Evolutionary conservation across 208 protist genomes (phyloP).

Genomic region (Wallacemonas rigidus): DNA sequence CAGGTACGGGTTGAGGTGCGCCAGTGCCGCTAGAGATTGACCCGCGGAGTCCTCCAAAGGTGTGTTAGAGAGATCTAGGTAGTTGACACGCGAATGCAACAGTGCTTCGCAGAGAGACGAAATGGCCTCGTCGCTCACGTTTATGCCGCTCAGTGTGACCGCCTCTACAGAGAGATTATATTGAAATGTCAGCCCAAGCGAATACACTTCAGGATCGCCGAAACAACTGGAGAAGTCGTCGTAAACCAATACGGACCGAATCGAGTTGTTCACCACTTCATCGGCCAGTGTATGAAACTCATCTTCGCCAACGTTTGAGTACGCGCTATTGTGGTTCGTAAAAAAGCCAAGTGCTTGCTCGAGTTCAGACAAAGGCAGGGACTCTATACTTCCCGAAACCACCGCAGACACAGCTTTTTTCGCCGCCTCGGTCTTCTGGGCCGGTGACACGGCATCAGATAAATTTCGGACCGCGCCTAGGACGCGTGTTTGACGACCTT

Average conservation of each 20-base stretch:
- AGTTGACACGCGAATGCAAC: constrained; percentile 74
- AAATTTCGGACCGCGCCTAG: constrained; percentile 71
- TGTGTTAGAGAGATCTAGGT: constrained; percentile 85
- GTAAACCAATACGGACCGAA: constrained; percentile 80
- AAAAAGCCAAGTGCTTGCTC: constrained; percentile 67
- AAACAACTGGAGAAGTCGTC: constrained; percentile 74
- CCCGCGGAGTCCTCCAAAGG: constrained; percentile 86
- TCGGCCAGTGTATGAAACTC: constrained; percentile 70
- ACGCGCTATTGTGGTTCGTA: constrained; percentile 84
- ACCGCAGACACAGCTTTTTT: constrained; percentile 36
- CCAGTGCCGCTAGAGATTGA: constrained; percentile 74
- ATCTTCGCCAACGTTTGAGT: constrained; percentile 62
- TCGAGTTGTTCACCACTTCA: constrained; percentile 88
- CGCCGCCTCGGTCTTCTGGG: constrained; percentile 36
- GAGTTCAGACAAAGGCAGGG: constrained; percentile 52
- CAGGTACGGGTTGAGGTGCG: constrained; percentile 82
- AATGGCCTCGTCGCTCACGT: constrained; percentile 84
- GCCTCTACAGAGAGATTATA: constrained; percentile 88
- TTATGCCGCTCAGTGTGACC: constrained; percentile 79
- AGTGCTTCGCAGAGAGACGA: constrained; percentile 77
- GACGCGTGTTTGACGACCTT: constrained; percentile 44
- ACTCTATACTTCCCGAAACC: constrained; percentile 35
- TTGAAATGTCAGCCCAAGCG: constrained; percentile 76
- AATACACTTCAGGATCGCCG: constrained; percentile 75
- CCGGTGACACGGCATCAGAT: constrained; percentile 49